Base-by-base conservation (phyloP, 2,329 filamentous ascomycete genomes). In the Penicillium sp. region DNA sequence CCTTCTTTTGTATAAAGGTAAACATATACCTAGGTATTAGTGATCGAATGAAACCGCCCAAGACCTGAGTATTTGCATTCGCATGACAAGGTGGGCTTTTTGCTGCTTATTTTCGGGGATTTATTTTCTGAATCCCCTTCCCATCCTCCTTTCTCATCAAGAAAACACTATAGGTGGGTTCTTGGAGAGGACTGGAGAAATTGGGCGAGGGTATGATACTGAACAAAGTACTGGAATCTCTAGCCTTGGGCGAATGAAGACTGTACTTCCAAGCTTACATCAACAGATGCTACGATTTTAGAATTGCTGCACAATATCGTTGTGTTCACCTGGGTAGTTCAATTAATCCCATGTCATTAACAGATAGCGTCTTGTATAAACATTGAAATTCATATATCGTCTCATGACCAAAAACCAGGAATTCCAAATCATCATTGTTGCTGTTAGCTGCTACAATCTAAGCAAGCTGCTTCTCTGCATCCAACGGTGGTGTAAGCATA, bases 61-160 rank as follows among this genome's bases (percentile, higher is more conserved):
- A 25, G 20, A 33, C 22, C 29, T 9, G 40, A 22, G 46, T 50
- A 26, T 41, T 49, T 53, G 51, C 22, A 25, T n/a, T n/a, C 15
- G 51, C 20, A 42, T 41, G 27, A 41, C 26, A 22, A 40, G 45
- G 43, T 35, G 29, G 25, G 31, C 41, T 7, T 47, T 23, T 42
- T 44, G 15, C 26, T 50, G 50, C 15, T 54, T 44, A 25, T 49
- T 23, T 9, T 18, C 37, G 18, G 40, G 40, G 20, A 12, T 26
- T 31, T 31, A 31, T 31, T 61, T 61, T 59, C 25, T 23, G 18
- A 65, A 23, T 14, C 20, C 23, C 49, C 52, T 53, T 37, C 51
- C 53, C 35, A 53, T 51, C 56, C 55, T 64, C 56, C 67, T 65
- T 73, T 72, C 72, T 74, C 72, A 74, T 58, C 65, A 68, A 69